These are phyloP conservation scores for Silene latifolia DNA, from an alignment of 148 eudicot species.

Conservation along the genomic window DNA sequence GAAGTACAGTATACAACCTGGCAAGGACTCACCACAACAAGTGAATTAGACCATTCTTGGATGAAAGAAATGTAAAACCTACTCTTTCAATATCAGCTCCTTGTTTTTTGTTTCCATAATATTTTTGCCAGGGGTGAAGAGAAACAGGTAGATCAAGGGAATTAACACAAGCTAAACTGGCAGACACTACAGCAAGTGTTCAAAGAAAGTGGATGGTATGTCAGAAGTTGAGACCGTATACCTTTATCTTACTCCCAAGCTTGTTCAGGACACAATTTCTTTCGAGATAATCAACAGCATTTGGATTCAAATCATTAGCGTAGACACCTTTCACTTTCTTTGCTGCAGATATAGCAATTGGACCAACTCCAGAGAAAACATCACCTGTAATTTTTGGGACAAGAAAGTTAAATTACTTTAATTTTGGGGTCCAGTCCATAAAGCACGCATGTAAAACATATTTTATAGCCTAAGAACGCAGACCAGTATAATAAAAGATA, in stretches of 20 bases:
- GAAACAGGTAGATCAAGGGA: not conserved
- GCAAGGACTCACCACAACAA: not conserved
- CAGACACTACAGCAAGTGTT: not conserved
- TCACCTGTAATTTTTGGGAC: conserved; percentile 54
- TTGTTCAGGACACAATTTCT: conserved; percentile 74
- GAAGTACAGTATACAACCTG: not conserved
- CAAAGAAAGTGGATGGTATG: not conserved
- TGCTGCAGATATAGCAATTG: conserved; percentile 91
- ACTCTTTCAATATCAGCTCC: not conserved
- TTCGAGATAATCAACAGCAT: conserved; percentile 79
- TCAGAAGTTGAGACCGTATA: conserved; percentile 12
- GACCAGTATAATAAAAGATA: not conserved
- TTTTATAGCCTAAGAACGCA: not conserved
- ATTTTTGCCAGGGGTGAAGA: not conserved
- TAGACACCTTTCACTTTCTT: conserved; percentile 82
- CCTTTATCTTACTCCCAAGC: conserved; percentile 90
- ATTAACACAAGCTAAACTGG: not conserved
- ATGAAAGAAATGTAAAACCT: not conserved
- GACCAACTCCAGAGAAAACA: conserved; percentile 98
- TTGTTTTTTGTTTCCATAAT: not conserved
- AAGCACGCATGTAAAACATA: not conserved
- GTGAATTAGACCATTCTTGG: not conserved
- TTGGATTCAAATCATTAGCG: conserved; percentile 91
- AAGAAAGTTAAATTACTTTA: not conserved
- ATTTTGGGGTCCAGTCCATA: not conserved